Percentiles rank a stretch among this genome's conserved stretches.
Evolutionary conservation across 495 filamentous ascomycete genomes (phyloP).

Genomic region (Hypoxylon intermedium): DNA sequence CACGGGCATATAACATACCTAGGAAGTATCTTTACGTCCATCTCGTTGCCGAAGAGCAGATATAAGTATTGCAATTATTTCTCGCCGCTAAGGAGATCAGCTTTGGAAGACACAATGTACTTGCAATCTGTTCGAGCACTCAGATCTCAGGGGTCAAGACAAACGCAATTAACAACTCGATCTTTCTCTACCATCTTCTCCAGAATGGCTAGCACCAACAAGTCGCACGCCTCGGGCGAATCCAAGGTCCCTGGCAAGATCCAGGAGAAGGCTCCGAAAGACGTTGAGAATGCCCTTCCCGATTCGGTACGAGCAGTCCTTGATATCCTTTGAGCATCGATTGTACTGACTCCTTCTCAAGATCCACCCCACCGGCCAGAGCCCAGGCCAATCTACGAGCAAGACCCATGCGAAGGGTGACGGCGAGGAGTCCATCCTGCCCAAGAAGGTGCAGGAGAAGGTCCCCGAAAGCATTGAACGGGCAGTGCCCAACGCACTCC

Average conservation of each 20-base stretch:
- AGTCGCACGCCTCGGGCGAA: slow-evolving; percentile 28
- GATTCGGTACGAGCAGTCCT: neutral
- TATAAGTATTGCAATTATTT: slow-evolving; percentile 15
- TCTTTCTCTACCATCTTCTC: neutral
- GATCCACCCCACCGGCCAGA: slow-evolving; percentile 19
- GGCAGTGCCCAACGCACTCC: slow-evolving; percentile 21
- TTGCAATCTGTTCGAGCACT: slow-evolving; percentile 13
- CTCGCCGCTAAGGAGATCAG: neutral
- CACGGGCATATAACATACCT: neutral
- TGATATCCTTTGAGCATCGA: neutral
- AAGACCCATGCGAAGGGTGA: slow-evolving; percentile 29
- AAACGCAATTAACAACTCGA: neutral
- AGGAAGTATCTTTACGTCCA: no score
- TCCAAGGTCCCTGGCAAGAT: slow-evolving; percentile 26
- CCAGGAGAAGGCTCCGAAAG: slow-evolving; percentile 21
- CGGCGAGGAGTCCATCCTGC: slow-evolving; percentile 22
- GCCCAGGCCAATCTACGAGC: slow-evolving; percentile 4
- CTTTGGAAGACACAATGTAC: slow-evolving; percentile 3
- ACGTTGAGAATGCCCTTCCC: slow-evolving; percentile 11
- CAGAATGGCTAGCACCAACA: slow-evolving; percentile 16
- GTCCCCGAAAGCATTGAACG: slow-evolving; percentile 24
- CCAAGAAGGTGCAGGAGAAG: slow-evolving; percentile 30
- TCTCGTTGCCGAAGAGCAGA: no score
- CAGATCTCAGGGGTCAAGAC: neutral
- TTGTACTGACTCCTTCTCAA: neutral